Conservation (phyloP, 768 basidiomycete species). For the Amanita brunnescens region DNA sequence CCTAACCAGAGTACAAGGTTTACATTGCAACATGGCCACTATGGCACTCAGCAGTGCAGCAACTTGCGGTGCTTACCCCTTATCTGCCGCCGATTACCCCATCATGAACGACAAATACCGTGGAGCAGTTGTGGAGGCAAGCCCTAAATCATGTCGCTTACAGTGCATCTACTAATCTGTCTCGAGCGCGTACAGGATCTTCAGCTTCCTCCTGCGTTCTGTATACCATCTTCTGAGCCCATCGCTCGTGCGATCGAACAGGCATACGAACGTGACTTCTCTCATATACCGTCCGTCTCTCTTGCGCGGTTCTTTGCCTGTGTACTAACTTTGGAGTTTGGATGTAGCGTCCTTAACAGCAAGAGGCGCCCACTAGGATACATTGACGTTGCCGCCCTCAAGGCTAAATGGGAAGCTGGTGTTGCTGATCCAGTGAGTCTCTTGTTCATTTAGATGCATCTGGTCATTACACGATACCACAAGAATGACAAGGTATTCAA, state of each 20-base stretch:
- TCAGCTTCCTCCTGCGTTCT: constrained; percentile 83
- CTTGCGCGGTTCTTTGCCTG: background rate
- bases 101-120: constrained; percentile 51
- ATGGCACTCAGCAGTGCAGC: background rate
- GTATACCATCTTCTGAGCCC: constrained; percentile 60
- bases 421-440: constrained; percentile 59
- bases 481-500: constrained; percentile 64
- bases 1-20: constrained; percentile 4
- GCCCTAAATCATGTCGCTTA: background rate
- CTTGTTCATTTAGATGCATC: constrained; percentile 1
- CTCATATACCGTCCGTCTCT: constrained; percentile 70
- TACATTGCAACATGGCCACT: background rate
- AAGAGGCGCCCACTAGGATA: constrained; percentile 76
- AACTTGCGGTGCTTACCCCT: constrained; percentile 11
- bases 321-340: background rate
- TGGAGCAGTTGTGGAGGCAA: constrained; percentile 86
- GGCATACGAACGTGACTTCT: constrained; percentile 92
- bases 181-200: constrained; percentile 43
- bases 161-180: constrained; percentile 1
- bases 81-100: constrained; percentile 10
- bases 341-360: constrained; percentile 63
- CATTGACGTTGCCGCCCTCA: constrained; percentile 67
- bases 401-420: constrained; percentile 70
- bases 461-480: background rate
- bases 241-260: constrained; percentile 74